phyloP scores from a whole-genome alignment of 129 eudicot species.

The Heracleum sosnowskyi region DNA sequence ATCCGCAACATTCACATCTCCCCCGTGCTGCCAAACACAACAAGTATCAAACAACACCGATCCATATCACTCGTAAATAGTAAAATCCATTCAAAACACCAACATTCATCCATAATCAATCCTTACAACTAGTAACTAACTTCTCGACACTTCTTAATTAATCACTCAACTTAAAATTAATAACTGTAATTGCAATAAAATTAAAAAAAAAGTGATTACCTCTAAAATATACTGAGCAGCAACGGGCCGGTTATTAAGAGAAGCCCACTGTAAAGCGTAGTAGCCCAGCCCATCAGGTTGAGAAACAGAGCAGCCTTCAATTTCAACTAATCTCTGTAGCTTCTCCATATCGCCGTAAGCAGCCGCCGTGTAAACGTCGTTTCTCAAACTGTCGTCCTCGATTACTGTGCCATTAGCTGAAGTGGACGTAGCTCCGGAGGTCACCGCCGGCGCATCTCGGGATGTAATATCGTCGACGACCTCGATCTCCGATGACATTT shows the following conservation, averaged over 20 bases:
- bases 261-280: slow-evolving; percentile 12
- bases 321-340: slow-evolving; percentile 89
- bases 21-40: slow-evolving; percentile 67
- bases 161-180: background rate
- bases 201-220: slow-evolving; percentile 25
- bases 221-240: slow-evolving; percentile 86
- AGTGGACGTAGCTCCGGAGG: background rate
- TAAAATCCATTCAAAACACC: background rate
- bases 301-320: slow-evolving; percentile 80
- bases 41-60: background rate
- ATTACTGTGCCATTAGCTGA: background rate
- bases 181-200: too few relatives aligned
- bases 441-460: background rate
- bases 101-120: too few relatives aligned
- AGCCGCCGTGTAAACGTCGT: slow-evolving; percentile 39
- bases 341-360: slow-evolving; percentile 98
- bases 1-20: slow-evolving; percentile 80
- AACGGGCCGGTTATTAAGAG: slow-evolving; percentile 53
- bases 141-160: background rate
- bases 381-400: slow-evolving; percentile 11
- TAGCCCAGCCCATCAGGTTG: slow-evolving; percentile 87
- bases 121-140: background rate
- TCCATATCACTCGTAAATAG: background rate
- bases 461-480: slow-evolving; percentile 15
- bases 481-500: slow-evolving; percentile 26